phyloP scores from a whole-genome alignment of 1,139 yeast species.

The Eremothecium sinecaudum region DNA sequence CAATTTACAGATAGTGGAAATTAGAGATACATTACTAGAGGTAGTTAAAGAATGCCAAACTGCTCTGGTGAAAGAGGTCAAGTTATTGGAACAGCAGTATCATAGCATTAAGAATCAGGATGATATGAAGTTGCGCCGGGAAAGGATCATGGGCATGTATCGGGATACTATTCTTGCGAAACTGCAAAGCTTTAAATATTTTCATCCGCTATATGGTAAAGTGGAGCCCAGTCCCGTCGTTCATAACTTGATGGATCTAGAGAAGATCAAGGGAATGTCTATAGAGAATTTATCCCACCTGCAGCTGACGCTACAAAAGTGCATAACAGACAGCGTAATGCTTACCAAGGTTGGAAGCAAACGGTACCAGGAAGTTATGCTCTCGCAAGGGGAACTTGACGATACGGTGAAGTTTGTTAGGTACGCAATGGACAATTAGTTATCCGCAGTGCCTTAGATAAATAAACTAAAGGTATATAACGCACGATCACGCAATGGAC shows the following conservation, averaged over 20 bases:
- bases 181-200: conserved; percentile 16
- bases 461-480: no score
- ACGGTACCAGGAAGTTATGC: conserved; percentile 22
- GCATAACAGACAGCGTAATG: conserved; percentile 27
- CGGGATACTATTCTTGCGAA: conserved; percentile 29
- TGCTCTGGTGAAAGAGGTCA: conserved; percentile 13
- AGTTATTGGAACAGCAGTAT: conserved; percentile 12
- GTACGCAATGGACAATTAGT: conserved; percentile 24
- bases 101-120: conserved; percentile 3
- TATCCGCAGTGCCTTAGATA: no score
- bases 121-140: conserved; percentile 12
- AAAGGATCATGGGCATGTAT: conserved; percentile 20
- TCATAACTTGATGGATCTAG: conserved; percentile 18
- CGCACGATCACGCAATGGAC: no score
- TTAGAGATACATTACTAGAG: conserved; percentile 16
- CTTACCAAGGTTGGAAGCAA: conserved; percentile 17
- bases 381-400: conserved; percentile 26
- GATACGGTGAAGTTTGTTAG: conserved; percentile 31
- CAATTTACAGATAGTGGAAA: conserved; percentile 22
- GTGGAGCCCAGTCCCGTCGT: conserved; percentile 12
- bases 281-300: conserved; percentile 27
- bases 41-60: conserved; percentile 15
- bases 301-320: conserved; percentile 25
- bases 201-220: conserved; percentile 16
- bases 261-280: conserved; percentile 21